These are phyloP conservation scores for Xylaria telfairii DNA, from an alignment of 495 filamentous ascomycete genomes.

Conservation along the genomic window DNA sequence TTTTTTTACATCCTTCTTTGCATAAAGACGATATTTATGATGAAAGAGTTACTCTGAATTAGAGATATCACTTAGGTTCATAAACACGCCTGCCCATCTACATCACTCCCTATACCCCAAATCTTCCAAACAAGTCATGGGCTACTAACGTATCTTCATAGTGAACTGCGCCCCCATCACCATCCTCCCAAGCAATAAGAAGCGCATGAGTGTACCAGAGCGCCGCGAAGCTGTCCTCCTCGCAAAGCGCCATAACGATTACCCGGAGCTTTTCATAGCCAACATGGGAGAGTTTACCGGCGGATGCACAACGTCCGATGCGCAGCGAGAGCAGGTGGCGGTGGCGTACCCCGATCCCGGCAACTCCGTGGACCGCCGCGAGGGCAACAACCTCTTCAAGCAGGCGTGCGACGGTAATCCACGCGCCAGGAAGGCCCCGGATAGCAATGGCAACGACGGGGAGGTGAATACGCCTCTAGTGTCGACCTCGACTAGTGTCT, in stretches of 20 bases:
- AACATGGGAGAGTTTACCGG: constrained; percentile 63
- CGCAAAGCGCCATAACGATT: constrained; percentile 40
- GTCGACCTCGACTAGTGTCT: neutral
- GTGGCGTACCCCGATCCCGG: constrained; percentile 36
- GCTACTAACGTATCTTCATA: neutral
- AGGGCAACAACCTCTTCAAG: constrained; percentile 34
- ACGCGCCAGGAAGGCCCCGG: constrained; percentile 13
- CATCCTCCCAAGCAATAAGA: constrained; percentile 27
- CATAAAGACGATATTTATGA: neutral
- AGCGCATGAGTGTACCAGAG: constrained; percentile 52
- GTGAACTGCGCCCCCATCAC: constrained; percentile 36
- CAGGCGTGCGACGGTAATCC: constrained; percentile 36
- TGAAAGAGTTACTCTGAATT: neutral
- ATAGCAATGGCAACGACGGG: neutral
- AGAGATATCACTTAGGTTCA: neutral
- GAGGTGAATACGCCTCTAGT: neutral
- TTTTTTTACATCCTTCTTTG: neutral
- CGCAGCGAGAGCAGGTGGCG: constrained; percentile 46
- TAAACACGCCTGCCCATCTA: no score
- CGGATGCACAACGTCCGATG: constrained; percentile 63
- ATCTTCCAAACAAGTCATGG: neutral
- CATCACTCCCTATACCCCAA: neutral
- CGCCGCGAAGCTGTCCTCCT: constrained; percentile 40
- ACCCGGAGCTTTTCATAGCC: constrained; percentile 82
- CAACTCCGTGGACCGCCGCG: constrained; percentile 32